Conservation (phyloP, 306 rosid species). For the Dalbergia cochinchinensis region DNA sequence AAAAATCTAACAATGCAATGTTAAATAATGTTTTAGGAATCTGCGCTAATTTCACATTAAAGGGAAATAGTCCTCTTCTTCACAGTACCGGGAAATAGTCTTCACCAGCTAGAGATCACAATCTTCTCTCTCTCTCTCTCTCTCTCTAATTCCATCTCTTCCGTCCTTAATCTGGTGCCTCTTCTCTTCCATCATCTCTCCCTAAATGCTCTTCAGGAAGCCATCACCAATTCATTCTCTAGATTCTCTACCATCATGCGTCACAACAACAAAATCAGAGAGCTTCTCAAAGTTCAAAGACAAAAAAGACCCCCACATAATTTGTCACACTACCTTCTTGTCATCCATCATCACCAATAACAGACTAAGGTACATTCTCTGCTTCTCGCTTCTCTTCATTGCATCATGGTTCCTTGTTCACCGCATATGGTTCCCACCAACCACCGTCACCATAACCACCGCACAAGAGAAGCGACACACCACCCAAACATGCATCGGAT, state of each 20-base stretch:
- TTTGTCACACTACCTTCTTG: too few relatives aligned
- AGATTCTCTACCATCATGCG: constrained; percentile 32
- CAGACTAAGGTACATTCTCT: constrained; percentile 26
- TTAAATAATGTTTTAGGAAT: too few relatives aligned
- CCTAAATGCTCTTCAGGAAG: constrained; percentile 65
- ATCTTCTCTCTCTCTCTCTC: not conserved
- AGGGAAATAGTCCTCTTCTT: too few relatives aligned
- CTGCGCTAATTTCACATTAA: too few relatives aligned
- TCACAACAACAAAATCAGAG: constrained; percentile 39
- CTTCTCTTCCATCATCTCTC: not conserved
- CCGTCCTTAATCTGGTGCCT: not conserved
- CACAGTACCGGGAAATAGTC: not conserved
- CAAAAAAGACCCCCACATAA: constrained; percentile 47
- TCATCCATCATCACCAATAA: not conserved
- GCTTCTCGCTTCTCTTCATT: constrained; percentile 53
- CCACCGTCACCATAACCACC: constrained; percentile 1
- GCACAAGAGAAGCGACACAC: not conserved
- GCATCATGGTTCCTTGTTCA: constrained; percentile 57
- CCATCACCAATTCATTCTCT: constrained; percentile 47
- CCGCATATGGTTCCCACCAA: constrained; percentile 43
- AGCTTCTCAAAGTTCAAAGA: constrained; percentile 53
- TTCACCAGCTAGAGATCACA: not conserved
- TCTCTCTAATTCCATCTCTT: not conserved
- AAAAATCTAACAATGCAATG: too few relatives aligned
- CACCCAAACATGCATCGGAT: constrained; percentile 51